Conservation (phyloP, 192 early-diverging fungal genomes). For the Backusella tarrabulga region DNA sequence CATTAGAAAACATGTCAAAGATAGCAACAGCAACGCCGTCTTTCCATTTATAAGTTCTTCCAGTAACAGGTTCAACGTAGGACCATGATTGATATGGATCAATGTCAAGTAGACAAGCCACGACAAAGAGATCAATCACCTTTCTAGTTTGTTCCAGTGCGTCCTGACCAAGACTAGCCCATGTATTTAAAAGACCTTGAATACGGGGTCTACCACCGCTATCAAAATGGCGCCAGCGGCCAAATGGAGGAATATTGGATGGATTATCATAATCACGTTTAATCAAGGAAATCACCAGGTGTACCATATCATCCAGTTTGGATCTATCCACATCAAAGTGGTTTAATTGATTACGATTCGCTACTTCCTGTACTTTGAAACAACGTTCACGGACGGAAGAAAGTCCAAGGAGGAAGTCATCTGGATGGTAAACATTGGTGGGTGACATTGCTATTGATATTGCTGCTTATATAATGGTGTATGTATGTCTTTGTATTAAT, state of each 20-base stretch:
- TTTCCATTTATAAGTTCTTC: slow-evolving; percentile 54
- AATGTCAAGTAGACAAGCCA: slow-evolving; percentile 86
- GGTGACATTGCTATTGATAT: neutral
- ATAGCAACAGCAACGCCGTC: slow-evolving; percentile 88
- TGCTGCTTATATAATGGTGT: neutral
- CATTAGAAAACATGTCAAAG: slow-evolving; percentile 77
- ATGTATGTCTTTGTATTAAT: neutral
- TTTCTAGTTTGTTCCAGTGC: slow-evolving; percentile 61
- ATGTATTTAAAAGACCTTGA: slow-evolving; percentile 47
- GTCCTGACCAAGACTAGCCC: slow-evolving; percentile 39
- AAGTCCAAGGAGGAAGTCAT: slow-evolving; percentile 58
- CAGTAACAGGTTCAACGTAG: slow-evolving; percentile 56
- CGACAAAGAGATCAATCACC: slow-evolving; percentile 80
- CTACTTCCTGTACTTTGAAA: slow-evolving; percentile 58
- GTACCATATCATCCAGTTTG: slow-evolving; percentile 67
- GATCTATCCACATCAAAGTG: slow-evolving; percentile 75
- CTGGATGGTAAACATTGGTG: slow-evolving; percentile 5
- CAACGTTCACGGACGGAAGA: slow-evolving; percentile 75
- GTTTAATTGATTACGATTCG: slow-evolving; percentile 50
- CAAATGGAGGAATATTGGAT: slow-evolving; percentile 78
- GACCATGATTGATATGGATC: slow-evolving; percentile 80
- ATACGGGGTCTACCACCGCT: slow-evolving; percentile 47
- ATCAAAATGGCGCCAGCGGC: slow-evolving; percentile 89
- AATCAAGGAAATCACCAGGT: slow-evolving; percentile 51
- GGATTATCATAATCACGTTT: slow-evolving; percentile 44